Evolutionary conservation across 2,329 filamentous ascomycete genomes (phyloP), one percentile per base, ranked within the genome.

Genomic region (Rhexocercosporidium sp.): DNA sequence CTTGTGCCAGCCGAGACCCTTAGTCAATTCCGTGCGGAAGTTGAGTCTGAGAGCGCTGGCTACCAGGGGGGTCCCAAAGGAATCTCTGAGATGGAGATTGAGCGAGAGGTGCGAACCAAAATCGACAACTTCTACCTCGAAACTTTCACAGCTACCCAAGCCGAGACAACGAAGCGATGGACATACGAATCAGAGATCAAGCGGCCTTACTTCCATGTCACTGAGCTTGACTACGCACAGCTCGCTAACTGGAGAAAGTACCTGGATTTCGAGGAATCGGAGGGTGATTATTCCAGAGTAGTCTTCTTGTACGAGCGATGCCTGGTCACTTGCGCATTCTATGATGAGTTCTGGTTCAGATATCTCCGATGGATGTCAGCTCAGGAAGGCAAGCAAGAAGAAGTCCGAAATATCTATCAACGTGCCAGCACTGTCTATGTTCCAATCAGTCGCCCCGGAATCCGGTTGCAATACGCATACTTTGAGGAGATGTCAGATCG

Each of bases 341-440:
- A 99, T 77, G 95, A 98, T 59, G 95, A 98, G 77, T 97, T 98
- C 79, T 99, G 96, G 96, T 89, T 97, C 75, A 91, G 96, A n/a
- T 99, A 97, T 79, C 93, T 92, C 18, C 86, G 95, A 47, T 99
- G 96, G 96, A 97, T 97, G 92, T 85, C 87, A 67, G 88, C 88
- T 0, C 92, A 97, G 76, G 81, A 88, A 1, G 89, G 85, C 72
- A 97, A 96, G 78, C 89, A 94, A 54, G 93, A 97, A 77, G 94
- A 97, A 76, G 90, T 95, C 6, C 91, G 96, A 66, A 94, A 93
- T 78, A 96, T 98, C 70, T 98, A 96, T 77, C 89, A 95, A 77
- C 89, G 94, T 65, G 96, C 95, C 11, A 90, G 92, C 71, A 94
- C 88, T 60, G 81, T 97, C 62, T 97, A 91, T 77, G 93, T 97